These are phyloP conservation scores for Aspergillus versicolor DNA, from an alignment of 2,329 filamentous ascomycete genomes.

Conservation along the genomic window DNA sequence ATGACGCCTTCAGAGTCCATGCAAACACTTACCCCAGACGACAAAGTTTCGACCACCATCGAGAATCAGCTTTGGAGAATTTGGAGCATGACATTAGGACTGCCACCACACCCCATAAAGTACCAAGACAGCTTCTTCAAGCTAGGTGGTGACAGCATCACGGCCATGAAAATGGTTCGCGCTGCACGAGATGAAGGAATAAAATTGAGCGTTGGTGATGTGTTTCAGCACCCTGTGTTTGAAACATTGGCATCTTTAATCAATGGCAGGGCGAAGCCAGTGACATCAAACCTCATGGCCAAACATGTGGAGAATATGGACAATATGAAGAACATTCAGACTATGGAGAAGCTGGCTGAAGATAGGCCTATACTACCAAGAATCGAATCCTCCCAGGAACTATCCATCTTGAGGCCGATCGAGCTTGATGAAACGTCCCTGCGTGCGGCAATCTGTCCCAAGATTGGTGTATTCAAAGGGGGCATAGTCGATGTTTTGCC, in stretches of 20 bases:
- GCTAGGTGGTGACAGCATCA: conserved; percentile 42
- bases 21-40: conserved; percentile 32
- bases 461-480: conserved; percentile 53
- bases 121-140: conserved; percentile 45
- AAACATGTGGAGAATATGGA: conserved; percentile 13
- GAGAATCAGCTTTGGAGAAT: conserved; percentile 39
- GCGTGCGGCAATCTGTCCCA: conserved; percentile 44
- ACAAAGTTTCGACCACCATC: conserved; percentile 26
- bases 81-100: conserved; percentile 38
- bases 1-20: conserved; percentile 21
- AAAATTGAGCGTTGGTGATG: conserved; percentile 43
- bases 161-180: conserved; percentile 43
- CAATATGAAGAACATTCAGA: conserved; percentile 11
- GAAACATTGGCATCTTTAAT: conserved; percentile 39
- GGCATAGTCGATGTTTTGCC: conserved; percentile 58
- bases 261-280: conserved; percentile 21
- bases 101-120: conserved; percentile 33
- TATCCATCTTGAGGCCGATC: conserved; percentile 25
- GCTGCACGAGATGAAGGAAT: conserved; percentile 41
- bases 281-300: conserved; percentile 17
- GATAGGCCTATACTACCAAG: background rate
- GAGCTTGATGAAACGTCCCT: conserved; percentile 36
- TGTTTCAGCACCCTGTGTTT: conserved; percentile 44
- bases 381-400: conserved; percentile 16
- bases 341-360: conserved; percentile 13